These are phyloP conservation scores for Liquidambar formosana DNA, from an alignment of 164 flowering plant genomes.

Conservation along the genomic window DNA sequence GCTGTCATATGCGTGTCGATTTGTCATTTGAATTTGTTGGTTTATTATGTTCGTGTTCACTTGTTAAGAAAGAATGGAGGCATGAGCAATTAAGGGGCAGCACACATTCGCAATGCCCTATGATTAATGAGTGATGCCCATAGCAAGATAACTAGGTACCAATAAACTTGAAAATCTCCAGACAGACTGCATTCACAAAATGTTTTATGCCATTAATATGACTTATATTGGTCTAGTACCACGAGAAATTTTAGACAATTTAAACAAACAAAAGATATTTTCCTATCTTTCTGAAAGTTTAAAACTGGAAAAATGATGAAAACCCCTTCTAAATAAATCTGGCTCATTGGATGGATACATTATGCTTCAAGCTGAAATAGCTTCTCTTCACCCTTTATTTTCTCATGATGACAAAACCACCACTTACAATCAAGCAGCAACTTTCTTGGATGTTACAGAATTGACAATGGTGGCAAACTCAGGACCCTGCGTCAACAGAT, in stretches of 20 bases:
- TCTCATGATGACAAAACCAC: not conserved
- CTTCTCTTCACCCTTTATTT: constrained; percentile 19
- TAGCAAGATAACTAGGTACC: too few species aligned
- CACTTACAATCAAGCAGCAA: constrained; percentile 55
- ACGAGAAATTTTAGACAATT: not conserved
- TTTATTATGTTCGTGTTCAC: too few species aligned
- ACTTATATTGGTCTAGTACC: too few species aligned
- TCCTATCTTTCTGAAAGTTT: constrained; percentile 1
- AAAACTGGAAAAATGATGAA: constrained; percentile 18
- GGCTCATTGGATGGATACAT: constrained; percentile 11
- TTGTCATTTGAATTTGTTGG: too few species aligned
- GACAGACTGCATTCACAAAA: too few species aligned
- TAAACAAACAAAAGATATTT: not conserved
- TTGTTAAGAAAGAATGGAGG: too few species aligned
- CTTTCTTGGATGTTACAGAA: constrained; percentile 92
- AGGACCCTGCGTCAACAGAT: constrained; percentile 63
- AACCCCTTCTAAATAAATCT: constrained; percentile 13
- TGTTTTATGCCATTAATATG: too few species aligned
- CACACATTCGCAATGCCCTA: too few species aligned
- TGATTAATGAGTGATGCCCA: too few species aligned
- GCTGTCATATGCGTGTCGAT: too few species aligned
- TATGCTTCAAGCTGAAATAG: constrained; percentile 6
- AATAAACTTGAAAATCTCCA: too few species aligned
- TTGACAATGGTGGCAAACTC: constrained; percentile 89
- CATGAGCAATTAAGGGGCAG: too few species aligned